Base-by-base conservation (phyloP, 345 rosid species). In the Rhizophora mangle region DNA sequence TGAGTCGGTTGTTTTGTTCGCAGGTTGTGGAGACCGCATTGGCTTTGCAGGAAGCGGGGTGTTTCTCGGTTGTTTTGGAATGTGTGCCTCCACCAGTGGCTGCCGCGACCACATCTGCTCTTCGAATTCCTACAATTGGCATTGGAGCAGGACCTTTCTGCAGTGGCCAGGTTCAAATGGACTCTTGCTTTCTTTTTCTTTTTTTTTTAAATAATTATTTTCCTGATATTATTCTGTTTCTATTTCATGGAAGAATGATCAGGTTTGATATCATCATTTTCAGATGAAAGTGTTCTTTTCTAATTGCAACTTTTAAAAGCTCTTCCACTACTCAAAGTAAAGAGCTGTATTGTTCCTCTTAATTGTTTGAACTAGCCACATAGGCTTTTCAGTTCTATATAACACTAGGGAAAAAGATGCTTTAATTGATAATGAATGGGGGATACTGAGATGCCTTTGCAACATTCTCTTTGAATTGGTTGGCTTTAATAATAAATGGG, bases 61-160 rank as follows among this genome's bases (percentile, higher is more conserved):
- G 99, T 67, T 95, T 92, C 76, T 84, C 96, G 0, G 91, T 95
- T 74, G 96, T 91, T 72, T 83, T 91, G 64, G 96, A 91, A 79
- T 94, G 98, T 70, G 96, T 94, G 46, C 96, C 97, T 0, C 74
- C 97, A 2, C 89, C 87, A 5, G 99, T 92, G 55, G 91, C 96
- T 68, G 99, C 99, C 68, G 99, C 99, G 21, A 85, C 88, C 22
- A 92, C 97, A 8, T 82, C 96, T 67, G 93, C 90, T 57, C 96
- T 95, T 57, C 77, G 32, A 60, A 90, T 95, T 60, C 97, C 99
- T n/a, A 92, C 97, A 66, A 87, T 92, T 64, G 97, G 99, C 67
- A 90, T 95, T 60, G 97, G 99, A 68, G 99, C 97, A 52, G 97
- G 99, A 27, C 96, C 93, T 46, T 90, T 86, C 67, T 95, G 99